Conservation (phyloP, 108 stramenopile genomes). For the Conticribra guillardii region DNA sequence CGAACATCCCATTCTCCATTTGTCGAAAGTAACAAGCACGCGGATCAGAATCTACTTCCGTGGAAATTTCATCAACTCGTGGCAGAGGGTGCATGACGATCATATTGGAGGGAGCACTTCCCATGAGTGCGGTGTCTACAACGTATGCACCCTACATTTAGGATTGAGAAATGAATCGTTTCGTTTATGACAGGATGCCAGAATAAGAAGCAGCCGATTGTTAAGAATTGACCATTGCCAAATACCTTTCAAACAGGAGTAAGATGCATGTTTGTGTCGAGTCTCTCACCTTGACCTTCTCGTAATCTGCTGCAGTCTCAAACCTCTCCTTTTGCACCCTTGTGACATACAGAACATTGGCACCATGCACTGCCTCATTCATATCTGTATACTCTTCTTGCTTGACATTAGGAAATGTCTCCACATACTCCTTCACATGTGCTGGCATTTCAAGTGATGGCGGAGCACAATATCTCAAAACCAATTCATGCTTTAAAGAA, state of each 20-base stretch:
- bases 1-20: conserved; percentile 99
- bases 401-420: conserved; percentile 41
- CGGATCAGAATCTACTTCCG: conserved; percentile 93
- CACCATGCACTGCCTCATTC: conserved; percentile 62
- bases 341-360: conserved; percentile 96
- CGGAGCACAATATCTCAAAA: conserved; percentile 90
- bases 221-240: background rate
- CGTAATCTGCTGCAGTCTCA: conserved; percentile 79
- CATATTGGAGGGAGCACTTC: conserved; percentile 60
- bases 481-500: conserved; percentile 48
- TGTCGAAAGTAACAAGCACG: conserved; percentile 98
- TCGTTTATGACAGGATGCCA: background rate
- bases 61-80: conserved; percentile 90
- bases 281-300: conserved; percentile 69
- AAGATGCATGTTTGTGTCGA: background rate
- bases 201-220: background rate
- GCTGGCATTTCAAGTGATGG: conserved; percentile 81
- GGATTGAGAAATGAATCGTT: background rate
- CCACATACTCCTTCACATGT: conserved; percentile 79
- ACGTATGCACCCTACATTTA: conserved; percentile 73
- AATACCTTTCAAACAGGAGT: background rate
- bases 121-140: conserved; percentile 81
- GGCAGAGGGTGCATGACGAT: conserved; percentile 96
- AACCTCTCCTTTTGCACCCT: conserved; percentile 97
- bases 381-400: conserved; percentile 66